phyloP scores from a whole-genome alignment of 1,139 yeast species.

The Magnusiomyces suaveolens region DNA sequence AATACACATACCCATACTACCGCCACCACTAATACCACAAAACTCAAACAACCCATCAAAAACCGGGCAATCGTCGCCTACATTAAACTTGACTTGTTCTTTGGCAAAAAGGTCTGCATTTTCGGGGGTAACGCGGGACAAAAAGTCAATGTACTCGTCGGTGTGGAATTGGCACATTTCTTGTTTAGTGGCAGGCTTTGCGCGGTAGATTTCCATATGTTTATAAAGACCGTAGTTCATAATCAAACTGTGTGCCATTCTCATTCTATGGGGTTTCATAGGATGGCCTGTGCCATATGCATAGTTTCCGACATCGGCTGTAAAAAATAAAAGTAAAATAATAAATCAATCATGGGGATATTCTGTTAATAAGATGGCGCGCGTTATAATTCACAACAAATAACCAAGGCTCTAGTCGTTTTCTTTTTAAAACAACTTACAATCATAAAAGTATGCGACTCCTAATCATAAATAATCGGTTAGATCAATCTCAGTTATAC shows the following conservation, averaged over 20 bases:
- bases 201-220: conserved; percentile 74
- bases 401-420: too few species aligned
- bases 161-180: conserved; percentile 77
- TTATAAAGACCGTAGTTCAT: conserved; percentile 96
- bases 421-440: conserved; percentile 14
- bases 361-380: neutral
- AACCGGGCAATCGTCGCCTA: conserved; percentile 96
- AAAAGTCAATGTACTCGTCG: conserved; percentile 75
- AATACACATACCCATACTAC: conserved; percentile 55
- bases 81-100: conserved; percentile 61
- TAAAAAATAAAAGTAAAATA: neutral
- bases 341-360: neutral
- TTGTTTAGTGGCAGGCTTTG: conserved; percentile 51
- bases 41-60: conserved; percentile 92
- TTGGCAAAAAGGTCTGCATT: conserved; percentile 51
- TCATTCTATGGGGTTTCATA: conserved; percentile 95
- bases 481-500: conserved; percentile 15
- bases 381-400: neutral
- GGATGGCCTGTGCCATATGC: conserved; percentile 98
- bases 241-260: conserved; percentile 95
- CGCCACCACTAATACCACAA: conserved; percentile 91
- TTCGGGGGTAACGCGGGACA: conserved; percentile 73
- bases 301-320: conserved; percentile 87
- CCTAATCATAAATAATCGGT: conserved; percentile 26
- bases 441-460: conserved; percentile 57